Base-by-base conservation (phyloP, 1,284 basidiomycete genomes). In the Megacollybia platyphylla region DNA sequence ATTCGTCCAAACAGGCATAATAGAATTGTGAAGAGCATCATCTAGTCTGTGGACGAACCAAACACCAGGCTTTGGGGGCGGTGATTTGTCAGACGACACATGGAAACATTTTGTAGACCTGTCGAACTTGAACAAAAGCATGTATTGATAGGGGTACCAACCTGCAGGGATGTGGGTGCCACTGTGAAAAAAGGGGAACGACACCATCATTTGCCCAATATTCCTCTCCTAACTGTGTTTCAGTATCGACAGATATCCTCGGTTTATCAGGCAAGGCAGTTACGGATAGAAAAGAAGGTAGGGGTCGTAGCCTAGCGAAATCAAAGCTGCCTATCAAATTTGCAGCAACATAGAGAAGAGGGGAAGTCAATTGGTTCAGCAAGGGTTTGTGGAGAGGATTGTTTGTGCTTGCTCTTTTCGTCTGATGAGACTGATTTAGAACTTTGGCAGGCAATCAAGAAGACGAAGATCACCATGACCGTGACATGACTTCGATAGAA, bases 141-240 rank as follows among this genome's bases (percentile, higher is more conserved):
- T n/a, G 7, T 9, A 6, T 8, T 11, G 24, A 15, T 9, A 18
- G 18, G 20, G 4, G 13, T 11, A 11, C 52, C 35, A 49, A 67
- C 66, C 54, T 51, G 63, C 70, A 73, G 18, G 62, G 51, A 41
- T 60, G 54, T n/a, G 71, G 69, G 57, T 73, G 71, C 63, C 64
- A 72, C 40, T 71, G 70, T 2, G 70, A 72, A 51, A 73, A 71
- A 5, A 68, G n/a, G 2, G 70, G 70, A 1, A 71, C 70, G 9
- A 72, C 58, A 3, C 71, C 69, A 48, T 73, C 71, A 46, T 71
- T 73, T 0, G 59, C 62, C 46, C 58, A 58, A 42, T 63, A 59
- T 41, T 55, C 53, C 36, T 53, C 49, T 7, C 48, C 48, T 27
- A 54, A 44, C 7, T 6, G 13, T 34, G 39, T 35, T 11, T 36